Conservation (phyloP, 2,329 filamentous ascomycete species). For the Diaporthe batatas region DNA sequence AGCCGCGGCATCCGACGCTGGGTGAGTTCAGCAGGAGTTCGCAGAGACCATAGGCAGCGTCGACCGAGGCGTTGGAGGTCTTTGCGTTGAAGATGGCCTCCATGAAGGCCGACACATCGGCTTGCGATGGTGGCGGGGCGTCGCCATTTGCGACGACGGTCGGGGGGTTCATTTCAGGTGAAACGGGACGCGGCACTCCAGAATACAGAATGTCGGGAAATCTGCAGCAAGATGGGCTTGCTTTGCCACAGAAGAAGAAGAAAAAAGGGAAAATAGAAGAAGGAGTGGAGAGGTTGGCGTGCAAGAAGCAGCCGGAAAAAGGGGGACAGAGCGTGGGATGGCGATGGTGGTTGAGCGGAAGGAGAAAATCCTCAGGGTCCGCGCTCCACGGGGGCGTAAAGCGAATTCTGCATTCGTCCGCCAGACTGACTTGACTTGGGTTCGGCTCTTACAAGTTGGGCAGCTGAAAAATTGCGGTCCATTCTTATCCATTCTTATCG, state of each 20-base stretch:
- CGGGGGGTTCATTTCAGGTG: constrained; percentile 45
- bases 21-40: constrained; percentile 66
- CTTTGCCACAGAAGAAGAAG: constrained; percentile 11
- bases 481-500: constrained; percentile 22
- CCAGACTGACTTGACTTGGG: constrained; percentile 3
- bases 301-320: constrained; percentile 35
- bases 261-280: constrained; percentile 6
- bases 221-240: constrained; percentile 14
- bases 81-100: constrained; percentile 77
- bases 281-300: constrained; percentile 42
- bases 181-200: constrained; percentile 45
- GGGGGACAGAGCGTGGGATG: constrained; percentile 20
- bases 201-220: constrained; percentile 22
- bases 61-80: constrained; percentile 77
- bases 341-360: constrained; percentile 15
- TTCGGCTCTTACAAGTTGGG: constrained; percentile 17
- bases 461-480: constrained; percentile 31
- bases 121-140: constrained; percentile 69
- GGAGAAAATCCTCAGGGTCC: constrained; percentile 31
- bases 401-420: constrained; percentile 32
- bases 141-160: constrained; percentile 45
- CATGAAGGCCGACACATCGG: constrained; percentile 75
- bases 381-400: constrained; percentile 25
- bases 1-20: constrained; percentile 64
- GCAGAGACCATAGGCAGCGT: constrained; percentile 73